phyloP scores from a whole-genome alignment of 495 filamentous ascomycete species.

The Aspergillus haitiensis region DNA sequence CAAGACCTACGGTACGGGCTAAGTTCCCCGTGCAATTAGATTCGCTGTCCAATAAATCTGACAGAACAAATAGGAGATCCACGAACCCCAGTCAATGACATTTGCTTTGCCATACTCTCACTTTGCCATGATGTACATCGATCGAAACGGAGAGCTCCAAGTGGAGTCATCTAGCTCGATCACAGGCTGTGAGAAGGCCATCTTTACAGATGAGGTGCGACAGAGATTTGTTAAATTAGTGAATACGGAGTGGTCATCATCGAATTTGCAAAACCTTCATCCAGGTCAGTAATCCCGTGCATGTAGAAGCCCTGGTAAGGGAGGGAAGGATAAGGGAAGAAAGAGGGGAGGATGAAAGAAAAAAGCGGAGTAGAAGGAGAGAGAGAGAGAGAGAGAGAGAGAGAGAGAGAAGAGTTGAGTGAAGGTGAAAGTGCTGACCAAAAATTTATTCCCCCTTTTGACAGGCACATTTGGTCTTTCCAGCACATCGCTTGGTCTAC shows the following conservation, averaged over 20 bases:
- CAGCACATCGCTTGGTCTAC: conserved; percentile 15
- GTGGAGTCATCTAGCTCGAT: conserved; percentile 39
- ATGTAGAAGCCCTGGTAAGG: neutral
- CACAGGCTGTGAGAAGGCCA: conserved; percentile 34
- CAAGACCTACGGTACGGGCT: conserved; percentile 22
- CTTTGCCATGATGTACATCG: conserved; percentile 43
- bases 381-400: too few relatives aligned
- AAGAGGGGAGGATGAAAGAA: neutral
- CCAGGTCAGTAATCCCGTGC: conserved; percentile 25
- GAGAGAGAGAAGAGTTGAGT: neutral
- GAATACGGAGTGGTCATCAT: conserved; percentile 26
- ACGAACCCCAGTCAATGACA: conserved; percentile 21
- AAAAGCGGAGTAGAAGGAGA: too few relatives aligned
- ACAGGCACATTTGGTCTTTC: conserved; percentile 16
- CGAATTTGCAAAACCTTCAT: conserved; percentile 22
- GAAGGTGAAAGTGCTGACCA: conserved; percentile 1
- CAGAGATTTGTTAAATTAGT: conserved; percentile 39
- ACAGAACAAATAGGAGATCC: conserved; percentile 21
- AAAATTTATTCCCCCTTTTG: neutral
- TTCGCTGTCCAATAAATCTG: conserved; percentile 12
- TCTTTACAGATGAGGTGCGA: conserved; percentile 45
- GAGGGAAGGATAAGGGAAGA: too few relatives aligned
- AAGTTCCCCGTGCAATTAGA: conserved; percentile 1
- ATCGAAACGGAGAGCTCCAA: conserved; percentile 39
- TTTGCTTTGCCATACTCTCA: conserved; percentile 36